A percentile compares a stretch with the other conserved stretches of the same genome.
Conservation (phyloP, 164 flowering plant genomes). For the Stephania japonica region DNA sequence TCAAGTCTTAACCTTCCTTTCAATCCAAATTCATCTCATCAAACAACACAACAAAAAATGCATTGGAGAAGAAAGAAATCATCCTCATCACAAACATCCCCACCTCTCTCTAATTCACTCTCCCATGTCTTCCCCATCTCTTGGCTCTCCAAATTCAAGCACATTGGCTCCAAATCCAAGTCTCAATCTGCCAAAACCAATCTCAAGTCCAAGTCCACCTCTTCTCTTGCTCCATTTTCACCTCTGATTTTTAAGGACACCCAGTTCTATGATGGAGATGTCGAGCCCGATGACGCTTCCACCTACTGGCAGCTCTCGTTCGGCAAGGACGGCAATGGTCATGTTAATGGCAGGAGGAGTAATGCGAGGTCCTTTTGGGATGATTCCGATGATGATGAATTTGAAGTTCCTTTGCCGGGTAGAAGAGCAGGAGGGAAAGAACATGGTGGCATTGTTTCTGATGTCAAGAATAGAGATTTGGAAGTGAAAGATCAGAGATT, state of each 20-base stretch:
- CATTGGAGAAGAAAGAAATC: slow-evolving; percentile 54
- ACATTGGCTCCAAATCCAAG: slow-evolving; percentile 24
- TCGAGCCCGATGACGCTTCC: slow-evolving; percentile 23
- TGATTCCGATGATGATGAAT: slow-evolving; percentile 28
- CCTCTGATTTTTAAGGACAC: slow-evolving; percentile 19
- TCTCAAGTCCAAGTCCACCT: slow-evolving; percentile 16
- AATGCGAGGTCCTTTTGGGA: slow-evolving; percentile 19
- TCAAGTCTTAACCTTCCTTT: slow-evolving; percentile 6
- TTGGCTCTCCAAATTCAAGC: slow-evolving; percentile 67
- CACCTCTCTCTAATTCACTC: slow-evolving; percentile 26
- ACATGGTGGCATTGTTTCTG: slow-evolving; percentile 20
- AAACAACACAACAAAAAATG: slow-evolving; percentile 20
- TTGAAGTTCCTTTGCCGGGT: slow-evolving; percentile 20
- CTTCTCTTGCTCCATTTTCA: slow-evolving; percentile 9
- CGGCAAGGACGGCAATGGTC: slow-evolving; percentile 19
- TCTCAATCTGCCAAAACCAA: slow-evolving; percentile 19
- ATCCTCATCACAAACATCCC: slow-evolving; percentile 18
- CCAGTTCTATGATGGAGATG: slow-evolving; percentile 19
- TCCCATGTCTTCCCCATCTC: slow-evolving; percentile 49
- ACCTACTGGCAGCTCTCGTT: slow-evolving; percentile 48
- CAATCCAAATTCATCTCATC: slow-evolving; percentile 4
- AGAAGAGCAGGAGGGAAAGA: slow-evolving; percentile 8
- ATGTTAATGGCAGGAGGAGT: not conserved
- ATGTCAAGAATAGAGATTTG: slow-evolving; percentile 19
- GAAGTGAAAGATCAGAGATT: slow-evolving; percentile 8